Base-by-base conservation (phyloP, 441 rosid species). In the Melastoma candidum region DNA sequence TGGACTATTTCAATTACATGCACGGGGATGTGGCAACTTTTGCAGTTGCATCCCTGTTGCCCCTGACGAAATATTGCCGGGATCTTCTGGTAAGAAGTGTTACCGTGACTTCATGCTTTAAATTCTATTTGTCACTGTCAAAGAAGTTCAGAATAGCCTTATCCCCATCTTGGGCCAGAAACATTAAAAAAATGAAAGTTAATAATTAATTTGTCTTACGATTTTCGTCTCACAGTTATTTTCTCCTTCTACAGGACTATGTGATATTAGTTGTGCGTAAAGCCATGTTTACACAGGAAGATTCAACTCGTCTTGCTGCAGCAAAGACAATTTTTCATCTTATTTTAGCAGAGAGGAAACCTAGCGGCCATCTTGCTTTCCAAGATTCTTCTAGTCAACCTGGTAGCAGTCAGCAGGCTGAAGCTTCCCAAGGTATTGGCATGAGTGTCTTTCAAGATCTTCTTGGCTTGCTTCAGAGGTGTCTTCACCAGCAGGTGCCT, bases 371-470 rank as follows among this genome's bases (percentile, higher is more conserved):
- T 46, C 63, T 82, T 68, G 67, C 77, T 61, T 64, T 75, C 60
- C 85, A 79, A 75, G 95, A 88, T 68, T 81, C 96, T 36, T 79
- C 87, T 64, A 88, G 89, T 77, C 92, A 85, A 76, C 87, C 95
- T 62, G 81, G 95, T 63, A 59, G 81, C 77, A 88, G 95, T 72
- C 96, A 85, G 75, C 85, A 83, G 57, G 76, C 76, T 63, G 82
- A 76, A 63, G 67, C 69, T 44, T 73, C 72, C 58, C 46, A 70
- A 57, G 58, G 61, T 56, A 53, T 51, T 44, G 70, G 69, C 17
- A 79, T 73, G 55, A 65, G 62, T 72, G 86, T 88, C 63, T 85
- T 81, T 51, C 83, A 68, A 44, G 87, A 83, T 65, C 65, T 85
- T 69, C 75, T 79, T 78, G 87, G 79, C 63, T 70, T 85, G 75